Evolutionary conservation across 768 basidiomycete species (phyloP).

Genomic region (Mycena epipterygia): DNA sequence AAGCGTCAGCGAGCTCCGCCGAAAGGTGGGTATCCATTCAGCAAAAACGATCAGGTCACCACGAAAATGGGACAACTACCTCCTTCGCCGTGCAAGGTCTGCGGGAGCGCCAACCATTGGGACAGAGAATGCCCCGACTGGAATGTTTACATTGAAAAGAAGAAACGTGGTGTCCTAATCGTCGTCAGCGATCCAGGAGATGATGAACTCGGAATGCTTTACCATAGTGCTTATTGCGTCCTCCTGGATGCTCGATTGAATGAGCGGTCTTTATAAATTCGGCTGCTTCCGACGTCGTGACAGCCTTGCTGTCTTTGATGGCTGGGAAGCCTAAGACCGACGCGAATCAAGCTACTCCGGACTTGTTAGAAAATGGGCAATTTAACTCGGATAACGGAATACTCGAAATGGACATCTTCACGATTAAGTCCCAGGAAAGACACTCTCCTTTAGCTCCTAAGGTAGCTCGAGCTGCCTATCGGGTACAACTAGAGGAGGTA

Average conservation of each 20-base stretch:
- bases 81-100: not conserved
- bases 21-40: not conserved
- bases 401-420: not conserved
- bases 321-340: not conserved
- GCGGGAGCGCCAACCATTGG: not conserved
- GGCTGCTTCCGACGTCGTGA: not conserved
- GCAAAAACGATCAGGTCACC: not conserved
- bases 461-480: not conserved
- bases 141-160: not conserved
- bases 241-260: not conserved
- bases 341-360: no score
- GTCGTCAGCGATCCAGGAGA: not conserved
- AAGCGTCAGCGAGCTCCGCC: not conserved
- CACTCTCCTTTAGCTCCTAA: not conserved
- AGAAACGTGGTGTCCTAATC: not conserved
- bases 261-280: not conserved
- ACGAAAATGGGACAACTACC: not conserved
- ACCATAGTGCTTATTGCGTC: not conserved
- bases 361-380: not conserved
- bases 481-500: not conserved
- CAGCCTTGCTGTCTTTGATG: not conserved
- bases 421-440: not conserved
- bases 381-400: not conserved
- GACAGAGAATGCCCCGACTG: not conserved
- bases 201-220: not conserved